Base-by-base conservation (phyloP, 305 asterid species). In the Fraxinus baroniana region DNA sequence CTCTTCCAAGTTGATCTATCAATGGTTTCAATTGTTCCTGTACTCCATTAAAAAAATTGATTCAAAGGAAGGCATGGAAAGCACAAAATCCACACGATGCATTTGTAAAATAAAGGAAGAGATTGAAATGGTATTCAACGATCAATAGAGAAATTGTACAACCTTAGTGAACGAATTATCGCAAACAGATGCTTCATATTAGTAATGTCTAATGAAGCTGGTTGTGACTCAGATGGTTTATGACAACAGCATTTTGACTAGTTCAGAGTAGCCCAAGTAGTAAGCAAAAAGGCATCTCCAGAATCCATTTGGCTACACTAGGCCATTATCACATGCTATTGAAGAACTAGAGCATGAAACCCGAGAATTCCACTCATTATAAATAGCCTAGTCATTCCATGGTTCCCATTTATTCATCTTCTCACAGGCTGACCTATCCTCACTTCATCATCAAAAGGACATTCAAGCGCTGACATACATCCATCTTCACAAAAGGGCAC, bases 21-120 rank as follows among this genome's bases (percentile, higher is more conserved):
- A 96, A 82, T 71, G 98, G 97, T 86, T 93, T 96, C 75, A 96
- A 91, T 74, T 93, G 99, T 81, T 86, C 91, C 99, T 95, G 89
- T 81, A 90, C 79, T 84, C 84, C 85, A 83, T 41, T 52, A 78
- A 57, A 30, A n/a, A 57, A 6, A 2, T 18, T 57, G 68, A 57
- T 57, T 57, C 68, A 57, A 55, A 17, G 9, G 18, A 26, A 68
- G 57, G 32, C 78, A 78, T 37, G 22, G 78, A 71, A 75, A 0
- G 52, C 64, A 81, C 24, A 78, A 37, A 70, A 70, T 57, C 9
- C 39, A 28, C 37, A 70, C 5, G n/a, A 70, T 30, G 20, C 75
- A 70, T 30, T 28, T 30, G 28, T 18, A 18, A 57, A 57, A 57
- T 18, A 57, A 18, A 57, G 26, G 28, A 57, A 57, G 68, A 57